Percentiles rank a stretch among this genome's conserved stretches.
Evolutionary conservation across 352 stramenopile genomes (phyloP).

Genomic region (Phytophthora tentaculata): DNA sequence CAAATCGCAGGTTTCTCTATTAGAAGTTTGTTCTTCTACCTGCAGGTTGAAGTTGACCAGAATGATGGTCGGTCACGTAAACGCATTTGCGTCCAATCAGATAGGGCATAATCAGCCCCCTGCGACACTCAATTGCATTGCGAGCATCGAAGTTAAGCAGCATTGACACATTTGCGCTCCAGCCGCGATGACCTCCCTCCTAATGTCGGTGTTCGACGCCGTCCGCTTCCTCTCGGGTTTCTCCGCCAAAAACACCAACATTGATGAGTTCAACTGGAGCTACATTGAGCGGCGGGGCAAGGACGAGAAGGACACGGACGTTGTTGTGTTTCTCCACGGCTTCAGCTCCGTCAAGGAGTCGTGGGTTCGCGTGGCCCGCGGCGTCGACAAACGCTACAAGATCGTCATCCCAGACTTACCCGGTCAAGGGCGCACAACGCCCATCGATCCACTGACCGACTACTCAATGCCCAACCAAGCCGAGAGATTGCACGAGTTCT

Average conservation of each 20-base stretch:
- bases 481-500: conserved; percentile 58
- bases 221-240: conserved; percentile 64
- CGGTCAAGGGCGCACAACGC: conserved; percentile 67
- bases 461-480: conserved; percentile 67
- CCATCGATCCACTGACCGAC: conserved; percentile 45
- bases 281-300: conserved; percentile 69
- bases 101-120: not conserved
- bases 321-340: conserved; percentile 74
- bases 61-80: conserved; percentile 33
- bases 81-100: conserved; percentile 18
- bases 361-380: conserved; percentile 58
- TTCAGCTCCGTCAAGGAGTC: conserved; percentile 80
- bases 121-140: not conserved
- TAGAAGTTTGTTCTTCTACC: too few relatives aligned
- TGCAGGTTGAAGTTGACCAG: conserved; percentile 8
- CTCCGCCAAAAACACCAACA: conserved; percentile 42
- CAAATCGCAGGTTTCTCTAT: too few relatives aligned
- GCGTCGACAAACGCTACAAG: conserved; percentile 58
- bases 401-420: conserved; percentile 77
- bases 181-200: conserved; percentile 32
- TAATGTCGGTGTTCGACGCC: conserved; percentile 55
- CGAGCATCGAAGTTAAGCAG: not conserved
- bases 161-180: conserved; percentile 18
- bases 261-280: conserved; percentile 73
- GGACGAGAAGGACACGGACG: conserved; percentile 45